A percentile compares a stretch with the other conserved stretches of the same genome.
Conservation (phyloP, 2,329 filamentous ascomycete genomes). For the Helicocarpus griseus region DNA sequence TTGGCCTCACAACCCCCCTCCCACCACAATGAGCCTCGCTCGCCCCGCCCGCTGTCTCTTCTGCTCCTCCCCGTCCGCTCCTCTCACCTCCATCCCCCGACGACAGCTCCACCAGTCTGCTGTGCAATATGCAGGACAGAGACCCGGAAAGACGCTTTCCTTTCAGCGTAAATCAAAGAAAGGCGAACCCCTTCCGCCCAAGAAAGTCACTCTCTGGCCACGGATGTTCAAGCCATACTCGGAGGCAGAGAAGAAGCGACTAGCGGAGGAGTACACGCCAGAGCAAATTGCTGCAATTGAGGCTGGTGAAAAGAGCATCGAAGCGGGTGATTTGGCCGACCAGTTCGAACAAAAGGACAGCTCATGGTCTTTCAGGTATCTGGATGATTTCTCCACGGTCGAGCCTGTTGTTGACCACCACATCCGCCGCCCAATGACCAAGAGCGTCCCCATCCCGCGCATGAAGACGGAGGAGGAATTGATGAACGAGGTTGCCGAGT, state of each 20-base stretch:
- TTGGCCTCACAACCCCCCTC: conserved; percentile 20
- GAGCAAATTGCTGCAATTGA: conserved; percentile 74
- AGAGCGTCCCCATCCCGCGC: conserved; percentile 47
- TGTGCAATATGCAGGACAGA: conserved; percentile 25
- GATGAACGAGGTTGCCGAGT: conserved; percentile 44
- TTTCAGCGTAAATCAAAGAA: no score
- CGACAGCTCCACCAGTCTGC: conserved; percentile 41
- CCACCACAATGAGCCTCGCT: conserved; percentile 38
- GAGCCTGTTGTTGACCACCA: conserved; percentile 69
- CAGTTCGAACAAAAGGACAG: conserved; percentile 66
- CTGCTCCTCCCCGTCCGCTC: conserved; percentile 37
- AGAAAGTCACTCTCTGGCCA: conserved; percentile 18
- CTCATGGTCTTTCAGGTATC: conserved; percentile 60
- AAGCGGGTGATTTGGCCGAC: conserved; percentile 60
- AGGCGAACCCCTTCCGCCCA: no score
- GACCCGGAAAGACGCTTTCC: no score
- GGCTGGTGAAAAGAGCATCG: conserved; percentile 68
- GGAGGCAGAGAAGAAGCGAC: conserved; percentile 51
- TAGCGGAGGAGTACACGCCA: conserved; percentile 62
- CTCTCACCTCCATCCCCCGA: conserved; percentile 33
- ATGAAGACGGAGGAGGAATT: conserved; percentile 50
- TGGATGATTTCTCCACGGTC: conserved; percentile 72
- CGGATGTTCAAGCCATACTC: conserved; percentile 50
- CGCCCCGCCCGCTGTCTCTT: conserved; percentile 41
- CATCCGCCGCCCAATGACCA: conserved; percentile 41